phyloP scores from a whole-genome alignment of 495 filamentous ascomycete genomes.

The Saxophila tyrrhenica region DNA sequence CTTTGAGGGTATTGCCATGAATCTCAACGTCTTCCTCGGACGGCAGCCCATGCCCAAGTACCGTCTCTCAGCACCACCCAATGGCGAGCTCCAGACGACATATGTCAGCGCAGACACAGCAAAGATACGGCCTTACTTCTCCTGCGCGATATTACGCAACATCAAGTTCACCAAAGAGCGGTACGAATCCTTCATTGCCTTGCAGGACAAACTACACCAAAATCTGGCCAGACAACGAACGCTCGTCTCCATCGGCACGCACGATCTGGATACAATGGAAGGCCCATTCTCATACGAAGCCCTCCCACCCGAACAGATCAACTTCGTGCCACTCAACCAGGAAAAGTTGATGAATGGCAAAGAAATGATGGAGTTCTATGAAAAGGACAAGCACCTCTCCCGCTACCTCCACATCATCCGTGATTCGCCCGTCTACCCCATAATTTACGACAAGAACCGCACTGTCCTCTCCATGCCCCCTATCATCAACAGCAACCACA shows the following conservation, averaged over 20 bases:
- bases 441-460: slow-evolving; percentile 81
- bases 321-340: slow-evolving; percentile 85
- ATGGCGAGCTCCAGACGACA: slow-evolving; percentile 65
- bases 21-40: slow-evolving; percentile 88
- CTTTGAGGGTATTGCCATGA: slow-evolving; percentile 91
- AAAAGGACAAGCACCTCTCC: slow-evolving; percentile 76
- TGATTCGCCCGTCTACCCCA: slow-evolving; percentile 90
- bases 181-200: slow-evolving; percentile 93
- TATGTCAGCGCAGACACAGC: slow-evolving; percentile 67
- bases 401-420: slow-evolving; percentile 84
- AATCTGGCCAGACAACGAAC: slow-evolving; percentile 90
- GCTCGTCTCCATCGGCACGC: slow-evolving; percentile 89
- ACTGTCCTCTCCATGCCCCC: slow-evolving; percentile 88
- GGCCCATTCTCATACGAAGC: slow-evolving; percentile 97
- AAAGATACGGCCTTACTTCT: slow-evolving; percentile 72
- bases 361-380: slow-evolving; percentile 90
- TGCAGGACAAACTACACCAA: slow-evolving; percentile 96
- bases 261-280: slow-evolving; percentile 86
- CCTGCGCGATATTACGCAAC: slow-evolving; percentile 75
- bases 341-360: slow-evolving; percentile 73
- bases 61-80: slow-evolving; percentile 54
- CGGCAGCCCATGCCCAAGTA: slow-evolving; percentile 66
- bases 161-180: slow-evolving; percentile 81
- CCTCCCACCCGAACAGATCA: slow-evolving; percentile 79
- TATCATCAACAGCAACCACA: slow-evolving; percentile 94